Conservation (phyloP, 345 rosid species). For the Populus davidiana region DNA sequence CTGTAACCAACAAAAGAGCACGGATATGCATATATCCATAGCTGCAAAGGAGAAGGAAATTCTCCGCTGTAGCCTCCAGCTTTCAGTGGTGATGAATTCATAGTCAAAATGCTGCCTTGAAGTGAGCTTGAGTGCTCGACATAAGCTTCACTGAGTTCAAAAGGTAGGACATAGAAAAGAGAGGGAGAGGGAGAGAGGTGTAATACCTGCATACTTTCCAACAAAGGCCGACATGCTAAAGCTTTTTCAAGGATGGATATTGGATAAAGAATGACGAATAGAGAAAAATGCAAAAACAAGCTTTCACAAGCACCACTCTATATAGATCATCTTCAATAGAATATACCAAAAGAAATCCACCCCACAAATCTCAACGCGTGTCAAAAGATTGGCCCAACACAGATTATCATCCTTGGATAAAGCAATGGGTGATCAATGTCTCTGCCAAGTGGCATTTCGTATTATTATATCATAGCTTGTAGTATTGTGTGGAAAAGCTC, state of each 20-base stretch:
- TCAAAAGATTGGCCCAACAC: conserved; percentile 43
- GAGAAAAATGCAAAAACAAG: conserved; percentile 37
- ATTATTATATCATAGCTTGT: conserved; percentile 13
- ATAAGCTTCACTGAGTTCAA: no score
- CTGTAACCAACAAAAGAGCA: no score
- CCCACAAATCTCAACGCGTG: conserved; percentile 36
- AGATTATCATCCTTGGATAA: conserved; percentile 68
- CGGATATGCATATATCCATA: no score
- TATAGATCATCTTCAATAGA: conserved; percentile 38
- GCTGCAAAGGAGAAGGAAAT: no score
- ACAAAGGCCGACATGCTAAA: conserved; percentile 76
- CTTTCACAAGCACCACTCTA: conserved; percentile 23
- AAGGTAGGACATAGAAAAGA: background rate
- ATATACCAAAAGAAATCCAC: conserved; percentile 46
- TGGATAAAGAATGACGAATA: conserved; percentile 13
- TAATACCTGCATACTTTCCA: conserved; percentile 81
- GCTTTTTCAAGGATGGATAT: background rate
- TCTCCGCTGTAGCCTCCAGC: no score
- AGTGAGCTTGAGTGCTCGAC: no score
- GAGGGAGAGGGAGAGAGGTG: background rate
- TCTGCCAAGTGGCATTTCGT: conserved; percentile 42
- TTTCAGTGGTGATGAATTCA: no score
- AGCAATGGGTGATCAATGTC: conserved; percentile 53
- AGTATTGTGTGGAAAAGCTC: conserved; percentile 25
- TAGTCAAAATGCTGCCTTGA: no score